A percentile compares a stretch with the other conserved stretches of the same genome.
Conservation (phyloP, 352 stramenopile genomes). For the Pilasporangium apinafurcum region DNA sequence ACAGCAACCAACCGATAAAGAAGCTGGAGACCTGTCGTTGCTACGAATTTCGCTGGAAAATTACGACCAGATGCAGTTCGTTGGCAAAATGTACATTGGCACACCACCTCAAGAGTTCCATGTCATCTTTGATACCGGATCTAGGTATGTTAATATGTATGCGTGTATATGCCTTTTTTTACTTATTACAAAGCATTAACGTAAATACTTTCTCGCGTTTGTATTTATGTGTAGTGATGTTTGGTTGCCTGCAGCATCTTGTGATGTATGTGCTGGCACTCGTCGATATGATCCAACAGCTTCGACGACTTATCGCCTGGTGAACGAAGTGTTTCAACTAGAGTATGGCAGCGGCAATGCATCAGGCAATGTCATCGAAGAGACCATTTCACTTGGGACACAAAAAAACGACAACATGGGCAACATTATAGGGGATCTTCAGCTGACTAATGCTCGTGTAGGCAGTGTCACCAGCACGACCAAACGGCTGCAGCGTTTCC, state of each 20-base stretch:
- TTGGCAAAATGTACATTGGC: conserved; percentile 46
- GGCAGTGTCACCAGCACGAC: conserved; percentile 39
- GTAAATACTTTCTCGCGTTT: not conserved
- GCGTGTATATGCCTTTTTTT: too few species aligned
- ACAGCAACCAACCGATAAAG: too few species aligned
- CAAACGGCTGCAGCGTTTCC: conserved; percentile 38
- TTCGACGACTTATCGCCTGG: conserved; percentile 30
- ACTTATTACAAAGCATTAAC: not conserved
- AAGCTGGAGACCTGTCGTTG: too few species aligned
- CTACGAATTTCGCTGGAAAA: conserved; percentile 68
- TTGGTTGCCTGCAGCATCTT: conserved; percentile 41
- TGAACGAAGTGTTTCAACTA: conserved; percentile 34
- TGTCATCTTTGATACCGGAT: conserved; percentile 79
- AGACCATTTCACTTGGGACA: conserved; percentile 33
- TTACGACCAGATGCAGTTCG: conserved; percentile 75
- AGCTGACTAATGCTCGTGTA: conserved; percentile 31
- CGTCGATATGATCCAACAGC: conserved; percentile 24
- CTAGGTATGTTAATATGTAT: conserved; percentile 15
- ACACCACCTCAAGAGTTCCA: conserved; percentile 55
- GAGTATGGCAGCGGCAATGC: conserved; percentile 67
- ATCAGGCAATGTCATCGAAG: conserved; percentile 30
- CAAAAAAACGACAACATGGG: not conserved
- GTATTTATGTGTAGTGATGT: conserved; percentile 25
- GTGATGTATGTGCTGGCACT: conserved; percentile 30
- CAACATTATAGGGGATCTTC: conserved; percentile 13